A percentile compares a stretch with the other conserved stretches of the same genome.
phyloP scores from a whole-genome alignment of 495 filamentous ascomycete species.

The Aspergillus leporis region DNA sequence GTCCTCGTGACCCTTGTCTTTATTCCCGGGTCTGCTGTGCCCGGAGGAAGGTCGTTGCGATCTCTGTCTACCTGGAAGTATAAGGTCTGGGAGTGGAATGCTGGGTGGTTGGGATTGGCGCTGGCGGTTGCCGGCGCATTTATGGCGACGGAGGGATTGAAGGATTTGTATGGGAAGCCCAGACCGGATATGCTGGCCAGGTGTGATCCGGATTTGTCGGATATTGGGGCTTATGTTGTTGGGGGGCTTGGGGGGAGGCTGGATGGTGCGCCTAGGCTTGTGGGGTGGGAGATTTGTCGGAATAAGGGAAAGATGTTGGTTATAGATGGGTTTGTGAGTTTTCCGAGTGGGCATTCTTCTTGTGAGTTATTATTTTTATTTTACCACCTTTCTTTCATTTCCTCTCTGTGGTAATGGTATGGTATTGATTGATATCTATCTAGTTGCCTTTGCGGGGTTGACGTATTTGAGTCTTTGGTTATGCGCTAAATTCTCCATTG shows the following conservation, averaged over 20 bases:
- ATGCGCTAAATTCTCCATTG: slow-evolving; percentile 61
- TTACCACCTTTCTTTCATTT: background rate
- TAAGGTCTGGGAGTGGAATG: slow-evolving; percentile 66
- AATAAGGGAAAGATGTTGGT: slow-evolving; percentile 38
- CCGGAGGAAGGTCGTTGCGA: slow-evolving; percentile 22
- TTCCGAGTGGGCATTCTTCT: slow-evolving; percentile 69
- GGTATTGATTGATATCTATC: slow-evolving; percentile 7
- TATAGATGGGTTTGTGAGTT: slow-evolving; percentile 64
- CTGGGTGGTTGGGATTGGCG: slow-evolving; percentile 63
- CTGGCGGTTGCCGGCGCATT: slow-evolving; percentile 55
- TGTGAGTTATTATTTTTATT: slow-evolving; percentile 42
- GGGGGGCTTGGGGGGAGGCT: slow-evolving; percentile 51
- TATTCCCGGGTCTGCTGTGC: slow-evolving; percentile 44
- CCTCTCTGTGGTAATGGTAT: background rate
- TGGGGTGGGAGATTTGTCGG: slow-evolving; percentile 55
- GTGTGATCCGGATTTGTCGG: slow-evolving; percentile 56
- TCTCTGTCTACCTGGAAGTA: slow-evolving; percentile 34
- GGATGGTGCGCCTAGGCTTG: slow-evolving; percentile 45
- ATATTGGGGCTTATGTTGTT: slow-evolving; percentile 44
- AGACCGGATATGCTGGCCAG: slow-evolving; percentile 63
- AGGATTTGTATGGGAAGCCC: slow-evolving; percentile 64
- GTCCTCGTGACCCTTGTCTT: slow-evolving; percentile 48
- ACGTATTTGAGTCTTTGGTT: slow-evolving; percentile 65
- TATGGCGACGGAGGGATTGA: slow-evolving; percentile 62
- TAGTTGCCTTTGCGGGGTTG: slow-evolving; percentile 64